These are phyloP conservation scores for Pezicula carpinea DNA, from an alignment of 2,329 filamentous ascomycete species.

Conservation along the genomic window DNA sequence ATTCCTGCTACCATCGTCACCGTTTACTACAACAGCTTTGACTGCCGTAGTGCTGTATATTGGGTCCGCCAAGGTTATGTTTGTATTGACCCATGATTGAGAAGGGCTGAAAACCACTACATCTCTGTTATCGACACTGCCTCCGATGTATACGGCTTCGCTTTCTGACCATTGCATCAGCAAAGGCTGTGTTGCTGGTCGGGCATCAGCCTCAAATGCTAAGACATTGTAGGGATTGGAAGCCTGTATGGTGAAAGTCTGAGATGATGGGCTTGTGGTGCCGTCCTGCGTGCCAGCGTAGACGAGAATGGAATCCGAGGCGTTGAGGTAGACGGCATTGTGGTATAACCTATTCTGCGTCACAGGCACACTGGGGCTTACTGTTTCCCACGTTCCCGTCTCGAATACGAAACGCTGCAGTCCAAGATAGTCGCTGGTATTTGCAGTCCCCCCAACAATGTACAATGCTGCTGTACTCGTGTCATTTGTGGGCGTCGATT, in stretches of 20 bases:
- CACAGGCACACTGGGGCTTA: conserved; percentile 35
- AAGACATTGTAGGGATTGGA: conserved; percentile 58
- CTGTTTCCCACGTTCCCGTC: conserved; percentile 52
- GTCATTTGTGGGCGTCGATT: conserved; percentile 55
- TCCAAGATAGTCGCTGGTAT: conserved; percentile 58
- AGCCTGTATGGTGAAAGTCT: conserved; percentile 71
- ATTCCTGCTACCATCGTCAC: conserved; percentile 71
- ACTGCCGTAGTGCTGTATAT: conserved; percentile 55
- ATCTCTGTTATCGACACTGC: conserved; percentile 57
- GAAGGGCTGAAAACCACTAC: conserved; percentile 68
- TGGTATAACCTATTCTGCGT: conserved; percentile 66
- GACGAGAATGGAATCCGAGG: conserved; percentile 67
- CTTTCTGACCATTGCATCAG: conserved; percentile 70
- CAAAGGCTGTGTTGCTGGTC: conserved; percentile 63
- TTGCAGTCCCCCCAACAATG: conserved; percentile 70
- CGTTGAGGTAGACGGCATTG: conserved; percentile 68
- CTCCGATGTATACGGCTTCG: conserved; percentile 71
- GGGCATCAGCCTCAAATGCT: conserved; percentile 53
- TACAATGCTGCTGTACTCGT: conserved; percentile 62
- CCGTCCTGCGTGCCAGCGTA: conserved; percentile 72
- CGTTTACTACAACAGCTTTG: conserved; percentile 62
- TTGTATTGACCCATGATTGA: conserved; percentile 63
- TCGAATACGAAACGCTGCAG: conserved; percentile 65
- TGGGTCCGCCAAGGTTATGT: conserved; percentile 56
- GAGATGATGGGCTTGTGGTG: conserved; percentile 52